Evolutionary conservation across 2,329 filamentous ascomycete species (phyloP).

Genomic region (Sporothrix protearum): DNA sequence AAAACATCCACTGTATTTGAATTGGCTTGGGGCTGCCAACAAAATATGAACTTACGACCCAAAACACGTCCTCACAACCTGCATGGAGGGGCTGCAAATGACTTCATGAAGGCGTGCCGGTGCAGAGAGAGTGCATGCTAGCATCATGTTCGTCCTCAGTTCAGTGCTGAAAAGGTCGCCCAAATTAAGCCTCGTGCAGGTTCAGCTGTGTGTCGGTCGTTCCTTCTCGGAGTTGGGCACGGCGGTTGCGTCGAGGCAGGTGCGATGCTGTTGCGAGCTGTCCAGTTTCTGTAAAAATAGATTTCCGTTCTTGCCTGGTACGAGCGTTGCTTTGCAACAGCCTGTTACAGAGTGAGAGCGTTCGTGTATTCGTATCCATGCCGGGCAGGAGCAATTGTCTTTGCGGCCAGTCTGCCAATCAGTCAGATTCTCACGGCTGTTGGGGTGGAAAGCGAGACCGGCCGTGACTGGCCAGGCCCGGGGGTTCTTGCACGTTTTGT

Average conservation of each 20-base stretch:
- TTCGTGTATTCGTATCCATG: conserved; percentile 2
- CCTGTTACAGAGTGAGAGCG: too few relatives aligned
- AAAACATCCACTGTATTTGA: not conserved
- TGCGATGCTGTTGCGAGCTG: not conserved
- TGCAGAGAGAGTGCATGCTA: not conserved
- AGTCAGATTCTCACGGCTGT: not conserved
- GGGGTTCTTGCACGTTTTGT: not conserved
- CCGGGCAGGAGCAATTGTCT: not conserved
- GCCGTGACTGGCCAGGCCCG: conserved; percentile 4
- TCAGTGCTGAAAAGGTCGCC: not conserved
- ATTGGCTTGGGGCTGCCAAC: not conserved
- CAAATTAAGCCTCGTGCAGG: conserved; percentile 1
- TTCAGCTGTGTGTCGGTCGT: conserved; percentile 4
- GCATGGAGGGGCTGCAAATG: not conserved
- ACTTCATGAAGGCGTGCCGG: not conserved
- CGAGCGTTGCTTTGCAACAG: too few relatives aligned
- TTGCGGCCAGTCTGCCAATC: too few relatives aligned
- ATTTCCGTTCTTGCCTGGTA: conserved; percentile 9
- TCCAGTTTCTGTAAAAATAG: not conserved
- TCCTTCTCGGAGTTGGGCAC: conserved; percentile 7
- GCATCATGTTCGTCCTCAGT: not conserved
- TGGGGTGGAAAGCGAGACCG: conserved; percentile 14
- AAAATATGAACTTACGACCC: not conserved
- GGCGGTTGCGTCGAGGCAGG: not conserved
- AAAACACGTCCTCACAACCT: not conserved